Conservation (phyloP, 1,139 yeast genomes). For the Protomyces lactucae-debilis region DNA sequence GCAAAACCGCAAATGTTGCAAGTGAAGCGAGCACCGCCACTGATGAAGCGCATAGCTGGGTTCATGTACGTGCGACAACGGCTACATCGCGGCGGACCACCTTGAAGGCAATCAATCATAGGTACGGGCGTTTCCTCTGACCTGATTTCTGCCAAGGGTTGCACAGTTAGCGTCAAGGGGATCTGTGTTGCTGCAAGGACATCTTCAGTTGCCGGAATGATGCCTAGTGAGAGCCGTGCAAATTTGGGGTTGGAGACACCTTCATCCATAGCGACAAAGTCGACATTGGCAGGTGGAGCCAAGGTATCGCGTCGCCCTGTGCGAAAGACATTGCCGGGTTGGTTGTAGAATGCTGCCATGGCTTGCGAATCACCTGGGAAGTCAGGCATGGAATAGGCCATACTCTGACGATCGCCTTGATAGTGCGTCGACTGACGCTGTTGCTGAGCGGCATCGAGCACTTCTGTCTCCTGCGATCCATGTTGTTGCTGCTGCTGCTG, state of each 20-base stretch:
- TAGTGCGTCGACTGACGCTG: neutral
- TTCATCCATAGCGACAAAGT: constrained; percentile 67
- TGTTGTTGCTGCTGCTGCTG: neutral
- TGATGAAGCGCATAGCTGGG: constrained; percentile 68
- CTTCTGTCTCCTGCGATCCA: neutral
- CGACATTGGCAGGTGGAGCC: constrained; percentile 67
- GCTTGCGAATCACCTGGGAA: neutral
- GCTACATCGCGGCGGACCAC: constrained; percentile 60
- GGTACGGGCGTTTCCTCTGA: constrained; percentile 57
- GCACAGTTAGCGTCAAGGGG: constrained; percentile 73
- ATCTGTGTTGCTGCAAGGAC: constrained; percentile 65
- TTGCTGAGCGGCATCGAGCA: neutral
- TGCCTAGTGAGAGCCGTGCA: constrained; percentile 74
- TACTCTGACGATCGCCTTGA: neutral
- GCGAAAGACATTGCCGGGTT: constrained; percentile 4
- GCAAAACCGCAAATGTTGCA: constrained; percentile 88
- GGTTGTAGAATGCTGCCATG: neutral
- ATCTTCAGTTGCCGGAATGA: constrained; percentile 71
- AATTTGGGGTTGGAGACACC: constrained; percentile 79
- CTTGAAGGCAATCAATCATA: constrained; percentile 53
- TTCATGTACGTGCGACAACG: constrained; percentile 88
- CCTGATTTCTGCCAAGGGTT: constrained; percentile 71
- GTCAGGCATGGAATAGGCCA: neutral
- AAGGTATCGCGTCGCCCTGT: neutral
- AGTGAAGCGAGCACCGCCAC: constrained; percentile 58